phyloP scores from a whole-genome alignment of 495 filamentous ascomycete species.

The Lentithecium fluviatile region DNA sequence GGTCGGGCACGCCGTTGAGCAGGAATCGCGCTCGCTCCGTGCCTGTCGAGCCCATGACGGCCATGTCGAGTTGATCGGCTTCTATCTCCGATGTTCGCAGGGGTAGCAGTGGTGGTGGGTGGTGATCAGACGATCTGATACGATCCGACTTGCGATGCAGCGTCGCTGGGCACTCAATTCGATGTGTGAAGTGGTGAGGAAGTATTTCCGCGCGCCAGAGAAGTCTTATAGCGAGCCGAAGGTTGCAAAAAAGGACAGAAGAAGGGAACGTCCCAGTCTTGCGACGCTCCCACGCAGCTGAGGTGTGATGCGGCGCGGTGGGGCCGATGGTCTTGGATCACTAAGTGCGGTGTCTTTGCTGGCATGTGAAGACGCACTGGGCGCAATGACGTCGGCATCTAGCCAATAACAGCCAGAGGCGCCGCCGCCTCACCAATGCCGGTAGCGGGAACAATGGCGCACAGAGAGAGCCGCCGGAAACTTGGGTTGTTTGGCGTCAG shows the following conservation, averaged over 20 bases:
- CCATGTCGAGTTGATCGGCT: constrained; percentile 15
- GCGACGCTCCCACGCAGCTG: no score
- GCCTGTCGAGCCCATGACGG: constrained; percentile 8
- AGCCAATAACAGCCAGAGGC: not conserved
- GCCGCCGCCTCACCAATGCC: no score
- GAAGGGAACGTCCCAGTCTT: no score
- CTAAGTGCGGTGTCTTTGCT: not conserved
- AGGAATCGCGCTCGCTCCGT: constrained; percentile 14
- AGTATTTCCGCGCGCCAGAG: no score
- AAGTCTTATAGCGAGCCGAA: no score
- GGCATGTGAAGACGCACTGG: constrained; percentile 18
- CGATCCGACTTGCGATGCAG: not conserved
- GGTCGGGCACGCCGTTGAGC: constrained; percentile 30
- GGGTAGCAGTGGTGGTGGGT: not conserved
- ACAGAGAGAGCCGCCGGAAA: no score
- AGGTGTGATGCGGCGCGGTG: constrained; percentile 14
- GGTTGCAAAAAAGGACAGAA: no score
- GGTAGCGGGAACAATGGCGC: no score
- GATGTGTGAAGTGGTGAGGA: not conserved
- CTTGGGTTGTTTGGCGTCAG: no score
- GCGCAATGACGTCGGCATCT: constrained; percentile 16
- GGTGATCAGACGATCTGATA: not conserved
- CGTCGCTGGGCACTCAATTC: not conserved
- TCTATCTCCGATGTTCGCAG: not conserved
- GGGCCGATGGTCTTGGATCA: constrained; percentile 5